Base-by-base conservation (phyloP, 768 basidiomycete species). In the Lentinula aciculospora region DNA sequence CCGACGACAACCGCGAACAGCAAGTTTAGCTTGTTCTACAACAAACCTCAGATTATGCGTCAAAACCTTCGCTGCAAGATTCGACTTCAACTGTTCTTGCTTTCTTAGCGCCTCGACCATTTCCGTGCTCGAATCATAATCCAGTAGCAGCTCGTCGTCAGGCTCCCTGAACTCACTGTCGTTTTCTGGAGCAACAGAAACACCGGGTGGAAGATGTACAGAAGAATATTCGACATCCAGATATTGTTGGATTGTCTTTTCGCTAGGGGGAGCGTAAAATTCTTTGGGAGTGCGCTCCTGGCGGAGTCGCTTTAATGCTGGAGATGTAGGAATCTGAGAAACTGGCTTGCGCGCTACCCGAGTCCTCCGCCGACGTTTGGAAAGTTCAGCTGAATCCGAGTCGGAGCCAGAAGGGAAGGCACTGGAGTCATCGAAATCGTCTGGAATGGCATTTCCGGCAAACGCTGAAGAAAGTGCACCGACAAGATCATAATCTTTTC, bases 261-360 rank as follows among this genome's bases (percentile, higher is more conserved):
- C 51, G 34, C 21, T 53, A 25, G 32, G 51, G 39, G 36, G 13
- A 6, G 39, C 51, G 34, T 12, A 39, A 3, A 10, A 4, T 12
- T 17, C 49, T 34, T 36, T 50, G 13, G 51, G 10, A 13, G 34
- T 34, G 6, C 51, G 36, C 39, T 25, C 32, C 23, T 32, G 34
- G 3, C 32, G 23, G 10, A 23, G 23, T 36, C 36, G 36, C 8
- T 23, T 36, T 12, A 37, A 17, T 15, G 25, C 36, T 12, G 51
- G 51, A 17, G 51, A 53, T 23, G 42, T 23, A 53, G 51, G 51
- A 21, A 53, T 53, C 21, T 53, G 51, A 15, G 51, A n/a, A 17
- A 39, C 36, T 28, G 12, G 51, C n/a, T 6, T 36, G 19, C 27
- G 7, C 3, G 34, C 36, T n/a, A 6, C 6, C 25, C 51, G 34